Evolutionary conservation across 768 basidiomycete species (phyloP), one percentile per base, ranked within the genome.

Genomic region (Clitopilus passeckerianus): DNA sequence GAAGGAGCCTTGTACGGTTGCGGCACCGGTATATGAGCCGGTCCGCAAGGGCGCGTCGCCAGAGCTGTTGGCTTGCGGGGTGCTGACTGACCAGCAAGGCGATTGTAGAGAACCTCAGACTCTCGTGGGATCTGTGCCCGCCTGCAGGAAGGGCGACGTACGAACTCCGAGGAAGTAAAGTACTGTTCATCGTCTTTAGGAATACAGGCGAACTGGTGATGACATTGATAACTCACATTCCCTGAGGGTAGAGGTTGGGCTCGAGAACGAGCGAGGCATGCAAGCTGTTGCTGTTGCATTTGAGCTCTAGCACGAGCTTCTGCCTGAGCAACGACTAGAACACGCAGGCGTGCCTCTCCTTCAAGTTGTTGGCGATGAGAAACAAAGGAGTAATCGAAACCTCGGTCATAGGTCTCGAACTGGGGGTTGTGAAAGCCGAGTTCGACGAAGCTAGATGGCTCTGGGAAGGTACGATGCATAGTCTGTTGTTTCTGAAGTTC

Each of bases 401-500:
- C 59, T 54, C 30, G 43, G 20, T 14, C 44, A 54, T 59, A 62
- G 23, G 15, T 52, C 54, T 59, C 43, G 1, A 44, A 16, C 43
- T 57, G 16, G 7, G 44, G 53, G 12, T 22, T 12, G n/a, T n/a
- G 5, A 37, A 18, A 56, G 46, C 41, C 34, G 50, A 16, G 41
- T 33, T 8, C 43, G 61, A 23, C 37, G 27, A 55, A 60, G 35
- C 15, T 23, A 9, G 53, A 41, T 23, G 30, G 53, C 53, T 44
- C 59, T 34, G 44, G 57, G 43, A 60, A 58, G 41, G n/a, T 53
- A 37, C 56, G 59, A 10, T 34, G 53, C 12, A 53, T 57, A 35
- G 56, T 43, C 34, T 63, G 59, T 22, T 63, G 59, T 44, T 64
- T 65, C 34, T 58, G 63, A 9, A 63, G 60, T 24, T 67, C 56